Evolutionary conservation across 345 rosid species (phyloP).

Genomic region (Cardamine resedifolia): DNA sequence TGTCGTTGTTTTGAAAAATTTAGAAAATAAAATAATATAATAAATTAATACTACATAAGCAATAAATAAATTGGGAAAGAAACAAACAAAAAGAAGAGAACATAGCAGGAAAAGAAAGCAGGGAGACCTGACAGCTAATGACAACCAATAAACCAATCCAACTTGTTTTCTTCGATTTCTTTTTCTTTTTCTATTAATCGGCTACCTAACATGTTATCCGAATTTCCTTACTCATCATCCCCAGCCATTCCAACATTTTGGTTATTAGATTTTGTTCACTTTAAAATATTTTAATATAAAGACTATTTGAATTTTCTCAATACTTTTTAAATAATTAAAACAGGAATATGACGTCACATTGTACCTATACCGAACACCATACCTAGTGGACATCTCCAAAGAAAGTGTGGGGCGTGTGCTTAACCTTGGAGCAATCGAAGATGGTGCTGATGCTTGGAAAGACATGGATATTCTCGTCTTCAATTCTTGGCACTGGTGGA

Average conservation of each 20-base stretch:
- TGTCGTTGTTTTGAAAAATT: neutral
- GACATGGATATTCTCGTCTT: constrained; percentile 84
- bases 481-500: constrained; percentile 99
- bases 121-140: constrained; percentile 34
- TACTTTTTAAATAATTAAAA: neutral
- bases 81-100: constrained; percentile 24
- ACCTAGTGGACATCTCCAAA: constrained; percentile 67
- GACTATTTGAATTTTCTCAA: neutral
- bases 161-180: constrained; percentile 3
- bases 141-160: constrained; percentile 6
- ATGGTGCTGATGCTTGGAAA: constrained; percentile 66
- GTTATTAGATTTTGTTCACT: no score
- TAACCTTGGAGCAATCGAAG: constrained; percentile 55
- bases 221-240: no score
- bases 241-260: no score
- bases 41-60: neutral
- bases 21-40: neutral
- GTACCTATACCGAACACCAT: constrained; percentile 74
- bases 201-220: neutral
- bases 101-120: constrained; percentile 10
- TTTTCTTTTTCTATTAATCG: neutral
- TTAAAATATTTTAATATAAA: neutral
- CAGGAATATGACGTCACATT: constrained; percentile 75
- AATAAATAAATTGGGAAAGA: neutral
- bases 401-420: constrained; percentile 69